Evolutionary conservation across 345 rosid genomes (phyloP), one percentile per base, ranked within the genome.

Genomic region (Populus euphratica): DNA sequence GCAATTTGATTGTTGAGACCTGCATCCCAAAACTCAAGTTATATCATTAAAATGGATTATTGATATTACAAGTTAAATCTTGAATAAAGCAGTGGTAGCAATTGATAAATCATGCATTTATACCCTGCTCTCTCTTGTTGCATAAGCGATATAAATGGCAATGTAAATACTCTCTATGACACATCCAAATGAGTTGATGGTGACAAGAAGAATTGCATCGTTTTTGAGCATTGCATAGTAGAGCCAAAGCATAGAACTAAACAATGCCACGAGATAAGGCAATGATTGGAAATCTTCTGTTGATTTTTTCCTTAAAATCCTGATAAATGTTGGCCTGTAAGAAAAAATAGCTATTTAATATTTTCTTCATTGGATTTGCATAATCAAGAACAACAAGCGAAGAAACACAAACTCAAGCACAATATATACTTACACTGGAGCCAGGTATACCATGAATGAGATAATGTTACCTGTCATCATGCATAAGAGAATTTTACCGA

Each of bases 211-310:
- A 68, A 90, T 72, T 50, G 91, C 92, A 66, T 83, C 74, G 39
- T 69, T 74, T 63, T 96, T 94, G 14, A 88, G 65, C 78, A 85
- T 75, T 27, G 99, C 97, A 77, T 96, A 96, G 80, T 87, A 91
- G 18, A 94, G 87, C 99, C 99, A 96, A 1, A 96, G 86, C 97
- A 89, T 91, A 59, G 92, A 91, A 84, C 98, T 92, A 87, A 92
- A 92, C 47, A 96, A 73, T 52, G 99, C 93, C 25, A 90, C 93
- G 74, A 92, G 83, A 62, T 96, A 96, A 1, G 99, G 99, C 64
- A 96, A 23, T 5, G 94, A 90, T 78, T 89, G 90, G 81, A 92
- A 96, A 10, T 90, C 90, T 74, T 94, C 96, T 0, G 96, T 96
- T 8, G 97, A 86, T 84, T 88, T 91, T 49, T 86, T 91, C 78